A percentile compares a stretch with the other conserved stretches of the same genome.
These are phyloP conservation scores for Penicillium cinerascens DNA, from an alignment of 495 filamentous ascomycete genomes.

Conservation along the genomic window DNA sequence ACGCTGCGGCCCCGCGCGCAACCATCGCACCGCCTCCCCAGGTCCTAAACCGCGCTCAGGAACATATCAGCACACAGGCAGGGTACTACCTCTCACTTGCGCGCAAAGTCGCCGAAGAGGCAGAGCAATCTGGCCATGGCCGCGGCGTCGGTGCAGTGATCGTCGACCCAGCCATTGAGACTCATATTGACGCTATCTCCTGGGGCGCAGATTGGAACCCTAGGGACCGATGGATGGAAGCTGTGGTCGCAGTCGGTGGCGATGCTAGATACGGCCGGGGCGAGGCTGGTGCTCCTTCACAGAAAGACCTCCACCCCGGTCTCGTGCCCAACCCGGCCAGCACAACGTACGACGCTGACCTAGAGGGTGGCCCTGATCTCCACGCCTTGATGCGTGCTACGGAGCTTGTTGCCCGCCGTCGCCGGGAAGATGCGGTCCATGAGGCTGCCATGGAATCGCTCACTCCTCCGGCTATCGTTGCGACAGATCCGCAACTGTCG, in stretches of 20 bases:
- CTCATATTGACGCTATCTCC: constrained; percentile 19
- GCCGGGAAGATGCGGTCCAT: constrained; percentile 29
- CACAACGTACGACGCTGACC: constrained; percentile 28
- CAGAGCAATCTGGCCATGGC: constrained; percentile 55
- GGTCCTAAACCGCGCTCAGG: constrained; percentile 55
- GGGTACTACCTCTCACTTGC: constrained; percentile 68
- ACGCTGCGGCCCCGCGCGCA: constrained; percentile 60
- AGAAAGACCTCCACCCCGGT: constrained; percentile 19
- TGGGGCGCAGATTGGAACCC: constrained; percentile 11
- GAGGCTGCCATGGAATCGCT: not conserved
- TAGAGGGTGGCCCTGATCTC: constrained; percentile 67
- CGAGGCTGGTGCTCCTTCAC: constrained; percentile 34
- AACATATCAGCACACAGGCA: constrained; percentile 53
- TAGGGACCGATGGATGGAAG: constrained; percentile 30
- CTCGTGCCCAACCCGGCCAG: constrained; percentile 29
- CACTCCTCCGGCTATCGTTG: not conserved
- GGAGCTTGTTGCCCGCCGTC: constrained; percentile 75
- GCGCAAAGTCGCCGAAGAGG: constrained; percentile 55
- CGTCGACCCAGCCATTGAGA: constrained; percentile 54
- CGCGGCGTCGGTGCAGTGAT: constrained; percentile 78
- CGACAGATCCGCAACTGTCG: constrained; percentile 12
- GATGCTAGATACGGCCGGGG: constrained; percentile 67
- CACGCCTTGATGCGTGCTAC: constrained; percentile 86
- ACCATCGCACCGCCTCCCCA: constrained; percentile 42
- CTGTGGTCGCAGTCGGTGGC: constrained; percentile 68